Base-by-base conservation (phyloP, 2,329 filamentous ascomycete genomes). In the Pezicula rhizophila region DNA sequence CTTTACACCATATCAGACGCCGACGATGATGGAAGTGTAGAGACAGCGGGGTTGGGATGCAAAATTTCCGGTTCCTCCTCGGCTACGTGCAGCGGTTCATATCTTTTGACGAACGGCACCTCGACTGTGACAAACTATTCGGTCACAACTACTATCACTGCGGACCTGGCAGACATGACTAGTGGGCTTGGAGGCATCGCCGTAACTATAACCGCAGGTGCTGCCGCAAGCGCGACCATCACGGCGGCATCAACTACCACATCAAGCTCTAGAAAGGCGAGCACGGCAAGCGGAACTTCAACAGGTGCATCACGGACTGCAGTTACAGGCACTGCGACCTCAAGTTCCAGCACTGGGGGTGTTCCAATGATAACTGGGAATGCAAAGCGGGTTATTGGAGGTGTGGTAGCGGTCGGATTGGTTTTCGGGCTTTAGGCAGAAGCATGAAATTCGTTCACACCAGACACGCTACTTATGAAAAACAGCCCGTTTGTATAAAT, bases 321-420 rank as follows among this genome's bases (percentile, higher is more conserved):
- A 0, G 25, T 26, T 2, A 40, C 50, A 10, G 47, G 20, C 14
- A 45, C 47, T 11, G 52, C 20, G 8, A 46, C 49, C 3, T 38
- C 48, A 26, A 48, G 45, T 23, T 37, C 47, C 17, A 54, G 52
- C 38, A 52, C 51, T 11, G 55, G 33, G 28, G 58, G 52, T n/a
- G 50, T 57, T 40, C 48, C 59, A 3, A 56, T 58, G 57, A 50
- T 56, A 23, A 61, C 58, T 45, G 55, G 54, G 5, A 59, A 57
- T 42, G 57, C 57, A 34, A 46, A 48, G 33, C 59, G 57, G 57
- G 37, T 53, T 40, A 8, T 60, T 28, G 57, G 57, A 26, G 57
- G 56, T 42, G 55, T 55, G 2, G 59, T 56, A 4, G 57, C 50
- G 6, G 59, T 17, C 54, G 34, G 59, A 51, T n/a, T 49, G 11